Percentiles rank a stretch among this genome's conserved stretches.
Conservation (phyloP, 768 basidiomycete genomes). For the Tricholoma sp. region DNA sequence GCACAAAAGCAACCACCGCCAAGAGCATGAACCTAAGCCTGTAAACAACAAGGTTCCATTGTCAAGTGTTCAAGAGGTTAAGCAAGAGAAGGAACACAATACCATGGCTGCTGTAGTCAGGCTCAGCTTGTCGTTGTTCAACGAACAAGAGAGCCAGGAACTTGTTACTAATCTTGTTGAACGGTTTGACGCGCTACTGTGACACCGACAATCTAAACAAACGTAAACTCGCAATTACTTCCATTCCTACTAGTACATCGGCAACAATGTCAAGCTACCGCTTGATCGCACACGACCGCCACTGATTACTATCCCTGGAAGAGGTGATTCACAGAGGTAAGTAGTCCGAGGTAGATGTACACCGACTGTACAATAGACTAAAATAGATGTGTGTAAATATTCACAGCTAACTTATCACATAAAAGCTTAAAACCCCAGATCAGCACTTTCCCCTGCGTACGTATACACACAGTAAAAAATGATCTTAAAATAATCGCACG, state of each 20-base stretch:
- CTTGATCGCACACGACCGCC: too few species aligned
- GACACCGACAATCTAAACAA: background rate
- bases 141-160: background rate
- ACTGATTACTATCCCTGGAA: too few species aligned
- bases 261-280: too few species aligned
- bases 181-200: background rate
- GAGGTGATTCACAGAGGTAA: too few species aligned
- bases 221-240: background rate
- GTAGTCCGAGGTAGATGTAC: too few species aligned
- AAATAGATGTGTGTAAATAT: too few species aligned
- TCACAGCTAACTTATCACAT: background rate
- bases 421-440: background rate
- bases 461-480: background rate
- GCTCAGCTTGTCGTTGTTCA: background rate
- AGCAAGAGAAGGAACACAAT: background rate
- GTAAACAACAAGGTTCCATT: background rate
- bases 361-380: too few species aligned
- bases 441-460: background rate
- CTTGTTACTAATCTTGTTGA: too few species aligned
- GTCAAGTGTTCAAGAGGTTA: background rate
- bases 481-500: slow-evolving; percentile 62
- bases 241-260: background rate
- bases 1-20: background rate
- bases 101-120: background rate
- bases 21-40: background rate